Evolutionary conservation across 2,329 filamentous ascomycete genomes (phyloP), one percentile per base, ranked within the genome.

Genomic region (Cytospora paraplurivora): DNA sequence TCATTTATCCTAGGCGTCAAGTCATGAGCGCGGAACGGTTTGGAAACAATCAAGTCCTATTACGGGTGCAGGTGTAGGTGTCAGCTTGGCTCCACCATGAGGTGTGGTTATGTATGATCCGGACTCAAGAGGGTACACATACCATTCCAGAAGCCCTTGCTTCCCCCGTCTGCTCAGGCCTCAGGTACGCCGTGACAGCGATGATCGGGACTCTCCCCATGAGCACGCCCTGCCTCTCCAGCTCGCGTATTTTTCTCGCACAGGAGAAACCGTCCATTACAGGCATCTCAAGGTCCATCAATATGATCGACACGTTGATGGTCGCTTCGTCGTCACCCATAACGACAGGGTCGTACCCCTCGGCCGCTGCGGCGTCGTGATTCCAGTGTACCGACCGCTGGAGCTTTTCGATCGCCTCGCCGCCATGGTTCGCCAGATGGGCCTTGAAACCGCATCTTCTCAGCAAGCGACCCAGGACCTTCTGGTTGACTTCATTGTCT

Each of bases 231-330:
- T 85, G 79, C 56, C 76, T 77, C 72, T 93, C 89, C 19, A 91
- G 78, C 65, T 88, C 82, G 19, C 91, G 83, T 59, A 94, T 92
- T 65, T 79, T 84, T 50, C 82, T 81, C 13, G 90, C 87, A 67
- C 90, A 92, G 2, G 88, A 89, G 74, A 91, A 85, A 41, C 91
- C 91, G 70, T 93, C 89, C 90, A 93, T 93, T 51, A 92, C 82
- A 1, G 90, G 74, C 90, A 93, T 93, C 71, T 93, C 90, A 55
- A 92, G 80, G 71, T 93, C 91, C 90, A 93, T 92, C 7, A 93
- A 75, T 13, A 93, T 87, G 53, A 92, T 81, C 10, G 86, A 85
- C 32, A 91, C 81, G 55, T 86, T 81, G 10, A 80, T 75, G 2
- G 81, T 81, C 15, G 78, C 75, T 17, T 73, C 64, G 66, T 81